Percentiles rank a stretch among this genome's conserved stretches.
Evolutionary conservation across 2,329 filamentous ascomycete genomes (phyloP).

Genomic region (Thelonectria discophora): DNA sequence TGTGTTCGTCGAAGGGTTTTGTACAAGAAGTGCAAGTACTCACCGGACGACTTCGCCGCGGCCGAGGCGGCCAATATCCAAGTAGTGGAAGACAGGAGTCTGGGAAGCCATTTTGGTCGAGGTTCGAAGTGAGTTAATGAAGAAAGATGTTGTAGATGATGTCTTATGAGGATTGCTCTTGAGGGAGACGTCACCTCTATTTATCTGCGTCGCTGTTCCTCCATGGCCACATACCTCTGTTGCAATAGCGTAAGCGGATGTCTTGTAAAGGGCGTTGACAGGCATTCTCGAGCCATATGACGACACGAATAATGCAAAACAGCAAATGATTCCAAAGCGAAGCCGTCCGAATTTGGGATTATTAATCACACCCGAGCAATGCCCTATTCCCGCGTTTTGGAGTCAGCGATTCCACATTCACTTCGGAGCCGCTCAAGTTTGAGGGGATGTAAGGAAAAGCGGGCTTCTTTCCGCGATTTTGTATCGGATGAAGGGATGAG

Average conservation of each 20-base stretch:
- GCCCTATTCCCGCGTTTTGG: background rate
- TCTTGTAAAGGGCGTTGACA: background rate
- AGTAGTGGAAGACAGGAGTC: constrained; percentile 37
- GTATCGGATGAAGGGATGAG: background rate
- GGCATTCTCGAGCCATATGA: background rate
- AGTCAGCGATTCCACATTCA: background rate
- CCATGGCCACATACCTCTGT: background rate
- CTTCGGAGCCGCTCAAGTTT: background rate
- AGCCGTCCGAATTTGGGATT: background rate
- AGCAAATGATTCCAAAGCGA: background rate
- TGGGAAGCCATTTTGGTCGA: background rate
- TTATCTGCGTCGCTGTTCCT: background rate
- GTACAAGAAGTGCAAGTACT: background rate
- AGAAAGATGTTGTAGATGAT: background rate
- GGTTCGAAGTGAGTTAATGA: background rate
- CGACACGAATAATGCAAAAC: background rate
- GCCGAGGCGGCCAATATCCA: constrained; percentile 40
- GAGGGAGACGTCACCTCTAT: background rate
- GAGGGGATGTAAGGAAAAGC: background rate
- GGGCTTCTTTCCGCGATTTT: background rate
- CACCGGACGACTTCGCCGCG: constrained; percentile 43
- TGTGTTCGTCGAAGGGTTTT: background rate
- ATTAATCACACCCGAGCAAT: background rate
- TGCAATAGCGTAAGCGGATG: background rate
- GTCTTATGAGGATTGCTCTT: background rate